Conservation (phyloP, 208 protist species). For the Trypanosoma rangeli region DNA sequence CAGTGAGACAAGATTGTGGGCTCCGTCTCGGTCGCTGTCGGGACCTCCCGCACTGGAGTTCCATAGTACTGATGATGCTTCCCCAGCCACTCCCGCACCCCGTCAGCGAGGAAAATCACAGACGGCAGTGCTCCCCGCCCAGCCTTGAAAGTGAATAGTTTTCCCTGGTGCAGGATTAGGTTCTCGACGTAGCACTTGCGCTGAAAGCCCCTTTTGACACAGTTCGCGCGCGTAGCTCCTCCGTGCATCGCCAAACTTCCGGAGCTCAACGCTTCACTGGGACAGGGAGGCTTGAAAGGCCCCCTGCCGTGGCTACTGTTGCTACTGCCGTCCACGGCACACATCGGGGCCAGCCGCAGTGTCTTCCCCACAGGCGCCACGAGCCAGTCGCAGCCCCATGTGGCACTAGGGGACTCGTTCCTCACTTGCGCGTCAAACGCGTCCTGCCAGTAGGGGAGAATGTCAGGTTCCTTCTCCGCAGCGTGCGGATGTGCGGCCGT, state of each 20-base stretch:
- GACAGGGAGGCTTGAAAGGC: constrained; percentile 1
- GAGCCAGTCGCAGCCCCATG: not conserved
- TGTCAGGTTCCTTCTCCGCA: constrained; percentile 8
- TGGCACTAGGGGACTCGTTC: not conserved
- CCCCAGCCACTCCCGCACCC: not conserved
- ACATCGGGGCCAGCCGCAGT: constrained; percentile 4
- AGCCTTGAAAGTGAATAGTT: constrained; percentile 4
- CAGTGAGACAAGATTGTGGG: constrained; percentile 10
- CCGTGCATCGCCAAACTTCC: not conserved
- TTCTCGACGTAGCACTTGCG: constrained; percentile 17
- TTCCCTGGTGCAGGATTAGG: constrained; percentile 7
- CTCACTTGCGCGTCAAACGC: not conserved
- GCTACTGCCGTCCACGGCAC: not conserved
- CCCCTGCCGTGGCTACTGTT: not conserved
- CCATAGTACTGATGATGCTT: constrained; percentile 32
- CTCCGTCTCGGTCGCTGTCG: not conserved
- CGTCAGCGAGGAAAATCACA: constrained; percentile 19
- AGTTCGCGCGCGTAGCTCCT: constrained; percentile 7
- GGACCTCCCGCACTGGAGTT: constrained; percentile 13
- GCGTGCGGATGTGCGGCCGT: not conserved
- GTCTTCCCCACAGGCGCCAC: constrained; percentile 4
- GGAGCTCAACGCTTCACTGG: not conserved
- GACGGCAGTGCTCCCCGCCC: not conserved
- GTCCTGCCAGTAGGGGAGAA: not conserved
- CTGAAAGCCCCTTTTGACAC: constrained; percentile 8